phyloP scores from a whole-genome alignment of 179 eudicot species.

The Silene noctiflora region DNA sequence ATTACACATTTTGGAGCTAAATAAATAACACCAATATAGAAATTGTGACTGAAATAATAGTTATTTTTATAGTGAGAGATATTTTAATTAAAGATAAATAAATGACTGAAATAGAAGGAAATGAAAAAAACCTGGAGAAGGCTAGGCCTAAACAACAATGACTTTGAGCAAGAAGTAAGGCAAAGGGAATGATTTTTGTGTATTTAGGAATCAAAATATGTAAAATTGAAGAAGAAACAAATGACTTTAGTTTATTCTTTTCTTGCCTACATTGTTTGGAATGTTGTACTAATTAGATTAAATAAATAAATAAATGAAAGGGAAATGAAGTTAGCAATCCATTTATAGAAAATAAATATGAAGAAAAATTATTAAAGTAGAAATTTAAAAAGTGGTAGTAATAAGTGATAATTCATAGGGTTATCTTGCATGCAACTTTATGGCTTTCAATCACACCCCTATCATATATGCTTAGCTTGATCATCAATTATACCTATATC shows the following conservation, averaged over 20 bases:
- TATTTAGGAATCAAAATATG: neutral
- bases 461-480: slow-evolving; percentile 24
- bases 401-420: neutral
- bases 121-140: too few species aligned
- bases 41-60: too few species aligned
- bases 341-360: neutral
- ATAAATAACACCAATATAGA: too few species aligned
- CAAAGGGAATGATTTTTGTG: neutral
- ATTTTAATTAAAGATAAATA: too few species aligned
- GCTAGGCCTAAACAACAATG: too few species aligned
- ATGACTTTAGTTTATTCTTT: neutral
- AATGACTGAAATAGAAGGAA: too few species aligned
- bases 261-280: neutral
- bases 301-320: neutral
- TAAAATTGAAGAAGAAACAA: neutral
- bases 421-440: slow-evolving; percentile 12
- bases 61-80: too few species aligned
- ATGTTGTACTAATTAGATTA: neutral
- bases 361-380: neutral
- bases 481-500: slow-evolving; percentile 22
- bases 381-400: neutral
- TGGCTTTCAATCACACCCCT: slow-evolving; percentile 14
- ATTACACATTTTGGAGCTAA: too few species aligned
- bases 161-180: neutral
- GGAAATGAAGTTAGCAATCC: neutral